Conservation (phyloP, 352 stramenopile species). For the Globisporangium apiculatum region DNA sequence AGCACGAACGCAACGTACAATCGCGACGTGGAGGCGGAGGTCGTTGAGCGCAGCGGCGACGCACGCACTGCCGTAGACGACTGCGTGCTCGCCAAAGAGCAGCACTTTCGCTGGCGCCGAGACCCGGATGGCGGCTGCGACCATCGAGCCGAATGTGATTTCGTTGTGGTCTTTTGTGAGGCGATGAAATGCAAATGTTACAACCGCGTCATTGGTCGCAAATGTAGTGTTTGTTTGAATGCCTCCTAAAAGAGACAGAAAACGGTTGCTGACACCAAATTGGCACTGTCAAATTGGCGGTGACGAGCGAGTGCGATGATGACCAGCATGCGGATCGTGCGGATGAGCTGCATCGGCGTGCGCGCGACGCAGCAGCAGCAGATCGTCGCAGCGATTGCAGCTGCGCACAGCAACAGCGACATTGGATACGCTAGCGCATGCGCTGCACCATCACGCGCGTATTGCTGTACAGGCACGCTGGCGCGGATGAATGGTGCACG, state of each 20-base stretch:
- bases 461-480: not conserved
- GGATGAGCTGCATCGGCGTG: too few relatives aligned
- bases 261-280: too few relatives aligned
- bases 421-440: not conserved
- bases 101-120: constrained; percentile 87
- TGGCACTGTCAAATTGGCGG: too few relatives aligned
- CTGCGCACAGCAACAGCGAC: not conserved
- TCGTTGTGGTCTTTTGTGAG: too few relatives aligned
- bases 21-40: constrained; percentile 65
- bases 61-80: constrained; percentile 82
- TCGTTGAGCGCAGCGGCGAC: constrained; percentile 80
- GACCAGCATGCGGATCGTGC: too few relatives aligned
- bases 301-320: too few relatives aligned
- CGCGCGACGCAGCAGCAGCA: not conserved
- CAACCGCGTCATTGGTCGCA: too few relatives aligned
- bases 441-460: not conserved
- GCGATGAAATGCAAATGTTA: too few relatives aligned
- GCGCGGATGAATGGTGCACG: not conserved
- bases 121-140: constrained; percentile 22
- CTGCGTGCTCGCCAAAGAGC: constrained; percentile 86
- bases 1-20: constrained; percentile 45
- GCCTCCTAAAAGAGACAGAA: too few relatives aligned
- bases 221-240: too few relatives aligned
- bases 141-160: not conserved
- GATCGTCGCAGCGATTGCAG: not conserved